phyloP scores from a whole-genome alignment of 768 basidiomycete species.

The Trametes cingulata region DNA sequence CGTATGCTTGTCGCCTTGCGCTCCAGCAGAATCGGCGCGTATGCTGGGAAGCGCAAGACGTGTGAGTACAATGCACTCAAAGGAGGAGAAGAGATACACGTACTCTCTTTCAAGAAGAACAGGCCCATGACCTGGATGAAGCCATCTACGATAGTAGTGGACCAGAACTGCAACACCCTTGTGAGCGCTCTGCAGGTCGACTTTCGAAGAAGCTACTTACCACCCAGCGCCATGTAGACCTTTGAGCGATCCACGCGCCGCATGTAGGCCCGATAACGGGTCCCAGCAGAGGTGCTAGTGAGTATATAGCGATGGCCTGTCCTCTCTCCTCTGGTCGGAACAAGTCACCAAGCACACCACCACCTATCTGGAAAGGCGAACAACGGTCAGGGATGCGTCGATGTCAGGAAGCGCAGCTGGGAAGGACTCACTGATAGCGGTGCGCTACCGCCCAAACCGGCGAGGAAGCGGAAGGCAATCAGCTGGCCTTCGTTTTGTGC shows the following conservation, averaged over 20 bases:
- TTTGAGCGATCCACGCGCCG: conserved; percentile 64
- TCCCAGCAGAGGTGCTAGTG: conserved; percentile 64
- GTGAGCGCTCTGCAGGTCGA: neutral
- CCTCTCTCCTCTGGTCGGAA: conserved; percentile 65
- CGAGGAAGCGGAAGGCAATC: conserved; percentile 41
- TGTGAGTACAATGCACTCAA: conserved; percentile 15
- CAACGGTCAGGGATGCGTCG: neutral
- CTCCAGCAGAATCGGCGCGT: conserved; percentile 39
- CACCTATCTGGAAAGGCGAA: conserved; percentile 48
- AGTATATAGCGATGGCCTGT: conserved; percentile 61
- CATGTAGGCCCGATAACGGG: conserved; percentile 64
- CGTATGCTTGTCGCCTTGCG: conserved; percentile 51
- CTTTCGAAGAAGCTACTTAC: conserved; percentile 36
- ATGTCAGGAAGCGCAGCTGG: too few species aligned
- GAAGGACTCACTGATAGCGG: conserved; percentile 35
- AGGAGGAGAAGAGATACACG: conserved; percentile 22
- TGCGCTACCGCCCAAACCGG: conserved; percentile 40
- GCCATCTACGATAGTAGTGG: conserved; percentile 58
- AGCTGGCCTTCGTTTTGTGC: conserved; percentile 33
- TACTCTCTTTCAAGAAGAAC: conserved; percentile 63
- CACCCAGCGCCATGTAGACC: conserved; percentile 73
- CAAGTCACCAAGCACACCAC: conserved; percentile 64
- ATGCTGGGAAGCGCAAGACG: conserved; percentile 26
- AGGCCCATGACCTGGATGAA: conserved; percentile 55
- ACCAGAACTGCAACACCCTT: conserved; percentile 54